Conservation (phyloP, 208 protist species). For the Trypanosoma boissoni region DNA sequence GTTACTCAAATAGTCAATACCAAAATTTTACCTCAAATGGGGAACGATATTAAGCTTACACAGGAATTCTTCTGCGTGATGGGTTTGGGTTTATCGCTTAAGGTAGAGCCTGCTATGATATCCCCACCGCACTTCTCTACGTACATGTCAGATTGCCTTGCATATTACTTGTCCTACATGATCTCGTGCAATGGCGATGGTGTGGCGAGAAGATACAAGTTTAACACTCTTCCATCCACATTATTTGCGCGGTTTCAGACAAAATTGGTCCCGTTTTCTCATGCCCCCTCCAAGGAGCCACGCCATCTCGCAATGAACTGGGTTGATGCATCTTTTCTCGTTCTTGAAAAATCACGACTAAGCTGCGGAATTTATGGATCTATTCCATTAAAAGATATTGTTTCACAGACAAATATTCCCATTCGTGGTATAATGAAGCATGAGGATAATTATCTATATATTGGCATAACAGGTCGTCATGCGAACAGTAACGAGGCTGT, state of each 20-base stretch:
- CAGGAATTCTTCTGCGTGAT: slow-evolving; percentile 26
- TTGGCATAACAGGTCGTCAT: slow-evolving; percentile 24
- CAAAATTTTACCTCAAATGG: slow-evolving; percentile 16
- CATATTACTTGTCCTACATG: slow-evolving; percentile 28
- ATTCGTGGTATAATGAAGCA: slow-evolving; percentile 29
- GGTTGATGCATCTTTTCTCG: slow-evolving; percentile 26
- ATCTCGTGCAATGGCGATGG: slow-evolving; percentile 29
- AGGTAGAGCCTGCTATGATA: slow-evolving; percentile 21
- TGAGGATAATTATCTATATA: slow-evolving; percentile 26
- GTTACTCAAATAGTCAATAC: slow-evolving; percentile 13
- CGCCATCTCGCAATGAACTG: slow-evolving; percentile 21
- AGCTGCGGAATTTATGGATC: slow-evolving; percentile 24
- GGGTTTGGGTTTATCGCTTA: slow-evolving; percentile 25
- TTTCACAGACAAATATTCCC: slow-evolving; percentile 19
- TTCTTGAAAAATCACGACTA: slow-evolving; percentile 23
- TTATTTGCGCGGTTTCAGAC: slow-evolving; percentile 25
- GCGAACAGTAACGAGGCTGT: slow-evolving; percentile 9
- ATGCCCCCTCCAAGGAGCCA: slow-evolving; percentile 23
- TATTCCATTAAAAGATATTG: slow-evolving; percentile 20
- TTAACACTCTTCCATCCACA: slow-evolving; percentile 17
- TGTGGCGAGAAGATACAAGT: slow-evolving; percentile 23
- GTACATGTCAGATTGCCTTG: slow-evolving; percentile 22
- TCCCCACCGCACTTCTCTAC: slow-evolving; percentile 22
- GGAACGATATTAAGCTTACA: slow-evolving; percentile 19
- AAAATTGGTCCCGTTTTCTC: slow-evolving; percentile 25